Evolutionary conservation across 208 protist genomes (phyloP), one percentile per base, ranked within the genome.

Genomic region (Crithidia expoeki): DNA sequence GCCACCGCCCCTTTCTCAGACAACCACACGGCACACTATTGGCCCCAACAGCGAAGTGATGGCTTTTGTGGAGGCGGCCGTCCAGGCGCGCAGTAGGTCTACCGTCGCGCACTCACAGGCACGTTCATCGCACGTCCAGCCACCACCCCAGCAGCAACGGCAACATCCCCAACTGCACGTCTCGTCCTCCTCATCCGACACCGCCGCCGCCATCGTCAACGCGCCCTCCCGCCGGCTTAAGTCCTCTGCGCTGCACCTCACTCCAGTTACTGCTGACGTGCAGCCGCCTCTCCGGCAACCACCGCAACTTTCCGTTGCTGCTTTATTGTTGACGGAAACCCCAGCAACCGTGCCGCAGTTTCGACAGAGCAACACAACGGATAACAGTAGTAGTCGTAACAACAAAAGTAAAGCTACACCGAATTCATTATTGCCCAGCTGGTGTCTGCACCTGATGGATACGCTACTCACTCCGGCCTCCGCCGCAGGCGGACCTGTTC

Each of bases 361-460:
- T n/a, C n/a, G n/a, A n/a, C n/a, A n/a, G n/a, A n/a, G n/a, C n/a
- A n/a, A n/a, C n/a, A n/a, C n/a, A n/a, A n/a, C n/a, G n/a, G n/a
- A n/a, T n/a, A n/a, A n/a, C n/a, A n/a, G n/a, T n/a, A n/a, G n/a
- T n/a, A n/a, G n/a, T n/a, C n/a, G n/a, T n/a, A n/a, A n/a, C n/a
- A n/a, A n/a, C n/a, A n/a, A n/a, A n/a, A n/a, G n/a, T n/a, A n/a
- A 25, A 36, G 25, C 42, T 16, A 11, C 49, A 4, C 7, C 62
- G 21, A 1, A 46, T 19, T 68, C 62, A 2, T 1, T 68, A 25
- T 27, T 76, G 23, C 71, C 71, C 21, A 42, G 30, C 21, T 76
- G 71, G 71, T 76, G 71, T 34, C 55, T 64, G 11, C 21, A 25
- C 19, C 61, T 56, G 55, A 32, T 40, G 11, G 55, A 69, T 12